phyloP scores from a whole-genome alignment of 257 asterid species.

The Verbena officinalis region DNA sequence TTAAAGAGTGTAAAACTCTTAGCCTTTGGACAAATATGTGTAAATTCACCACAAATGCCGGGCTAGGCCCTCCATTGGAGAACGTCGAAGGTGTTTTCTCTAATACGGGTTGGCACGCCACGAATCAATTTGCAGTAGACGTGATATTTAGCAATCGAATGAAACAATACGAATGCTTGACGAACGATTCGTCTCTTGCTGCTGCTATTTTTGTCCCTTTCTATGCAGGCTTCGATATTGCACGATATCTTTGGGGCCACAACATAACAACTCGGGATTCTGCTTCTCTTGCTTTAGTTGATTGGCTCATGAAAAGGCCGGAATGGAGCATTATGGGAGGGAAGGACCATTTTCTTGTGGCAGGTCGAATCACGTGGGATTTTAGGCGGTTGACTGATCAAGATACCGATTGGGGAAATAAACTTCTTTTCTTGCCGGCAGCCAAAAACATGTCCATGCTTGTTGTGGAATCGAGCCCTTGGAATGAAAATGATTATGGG shows the following conservation, averaged over 20 bases:
- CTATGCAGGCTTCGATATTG: slow-evolving; percentile 84
- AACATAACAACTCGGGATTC: slow-evolving; percentile 69
- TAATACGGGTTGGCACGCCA: slow-evolving; percentile 57
- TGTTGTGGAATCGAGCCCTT: slow-evolving; percentile 88
- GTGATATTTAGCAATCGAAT: slow-evolving; percentile 54
- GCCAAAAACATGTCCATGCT: slow-evolving; percentile 72
- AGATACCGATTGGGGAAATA: slow-evolving; percentile 84
- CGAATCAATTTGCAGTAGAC: slow-evolving; percentile 62
- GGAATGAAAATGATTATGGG: slow-evolving; percentile 78
- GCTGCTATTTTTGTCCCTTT: slow-evolving; percentile 65
- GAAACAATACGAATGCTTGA: slow-evolving; percentile 62
- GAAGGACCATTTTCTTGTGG: slow-evolving; percentile 87
- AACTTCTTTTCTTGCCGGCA: slow-evolving; percentile 74
- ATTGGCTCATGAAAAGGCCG: slow-evolving; percentile 71
- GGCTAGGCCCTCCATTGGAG: slow-evolving; percentile 59
- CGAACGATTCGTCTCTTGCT: slow-evolving; percentile 63
- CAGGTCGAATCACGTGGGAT: slow-evolving; percentile 90
- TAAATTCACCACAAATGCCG: slow-evolving; percentile 52
- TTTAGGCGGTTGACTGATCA: slow-evolving; percentile 64
- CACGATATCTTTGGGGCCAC: slow-evolving; percentile 85
- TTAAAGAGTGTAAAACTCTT: slow-evolving; percentile 54
- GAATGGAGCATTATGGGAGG: slow-evolving; percentile 93
- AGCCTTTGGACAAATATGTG: slow-evolving; percentile 66
- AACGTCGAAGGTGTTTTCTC: slow-evolving; percentile 60
- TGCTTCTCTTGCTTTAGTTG: slow-evolving; percentile 74